These are phyloP conservation scores for Fusarium circinatum DNA, from an alignment of 2,329 filamentous ascomycete genomes.

Conservation along the genomic window DNA sequence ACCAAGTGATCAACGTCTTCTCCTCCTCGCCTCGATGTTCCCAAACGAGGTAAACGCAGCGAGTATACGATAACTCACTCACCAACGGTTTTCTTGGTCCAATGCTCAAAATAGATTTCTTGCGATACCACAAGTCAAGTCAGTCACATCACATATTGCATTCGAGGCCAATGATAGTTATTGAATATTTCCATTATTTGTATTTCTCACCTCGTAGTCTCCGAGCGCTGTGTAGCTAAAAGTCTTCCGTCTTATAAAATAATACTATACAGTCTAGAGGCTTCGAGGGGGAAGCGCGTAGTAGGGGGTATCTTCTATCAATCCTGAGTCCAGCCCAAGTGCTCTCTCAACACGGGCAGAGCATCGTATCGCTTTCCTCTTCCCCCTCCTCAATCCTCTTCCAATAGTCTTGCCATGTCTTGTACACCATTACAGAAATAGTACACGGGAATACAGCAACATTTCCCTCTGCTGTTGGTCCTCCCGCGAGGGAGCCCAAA, in stretches of 20 bases:
- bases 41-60: slow-evolving; percentile 27
- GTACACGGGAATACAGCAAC: slow-evolving; percentile 34
- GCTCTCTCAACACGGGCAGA: slow-evolving; percentile 39
- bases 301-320: slow-evolving; percentile 48
- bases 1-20: slow-evolving; percentile 18
- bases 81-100: not conserved
- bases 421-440: slow-evolving; percentile 44
- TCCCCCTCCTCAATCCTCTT: slow-evolving; percentile 30
- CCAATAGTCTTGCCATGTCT: slow-evolving; percentile 42
- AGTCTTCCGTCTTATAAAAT: slow-evolving; percentile 36
- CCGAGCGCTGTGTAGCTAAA: slow-evolving; percentile 43
- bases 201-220: slow-evolving; percentile 25
- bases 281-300: not conserved
- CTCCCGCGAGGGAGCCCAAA: slow-evolving; percentile 35
- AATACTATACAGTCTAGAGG: slow-evolving; percentile 45
- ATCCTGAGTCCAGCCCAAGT: slow-evolving; percentile 48
- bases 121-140: not conserved
- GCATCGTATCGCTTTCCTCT: slow-evolving; percentile 32
- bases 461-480: slow-evolving; percentile 31
- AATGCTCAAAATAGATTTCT: slow-evolving; percentile 18
- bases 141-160: not conserved
- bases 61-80: not conserved
- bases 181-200: slow-evolving; percentile 27
- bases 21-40: slow-evolving; percentile 19
- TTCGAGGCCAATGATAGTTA: not conserved